A percentile compares a stretch with the other conserved stretches of the same genome.
Conservation (phyloP, 331 rosid species). For the Phaseolus coccineus region DNA sequence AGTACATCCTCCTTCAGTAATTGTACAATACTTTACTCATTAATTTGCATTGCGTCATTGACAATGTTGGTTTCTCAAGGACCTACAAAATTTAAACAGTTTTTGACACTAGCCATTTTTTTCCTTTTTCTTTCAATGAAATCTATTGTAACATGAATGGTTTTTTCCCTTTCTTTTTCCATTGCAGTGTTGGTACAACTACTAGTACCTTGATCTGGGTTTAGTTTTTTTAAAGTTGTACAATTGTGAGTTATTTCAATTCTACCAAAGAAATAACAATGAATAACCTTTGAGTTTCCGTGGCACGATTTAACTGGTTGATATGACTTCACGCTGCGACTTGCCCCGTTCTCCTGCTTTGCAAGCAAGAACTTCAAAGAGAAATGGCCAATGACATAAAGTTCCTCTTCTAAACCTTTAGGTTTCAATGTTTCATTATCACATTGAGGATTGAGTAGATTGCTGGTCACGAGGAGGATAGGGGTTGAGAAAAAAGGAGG, state of each 20-base stretch:
- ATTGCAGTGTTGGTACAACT: not conserved
- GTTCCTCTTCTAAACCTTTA: not conserved
- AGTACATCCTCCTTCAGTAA: not conserved
- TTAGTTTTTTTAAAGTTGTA: not conserved
- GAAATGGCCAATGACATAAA: not conserved
- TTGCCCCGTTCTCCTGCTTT: slow-evolving; percentile 5
- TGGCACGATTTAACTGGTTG: not conserved
- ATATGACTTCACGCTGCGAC: not conserved
- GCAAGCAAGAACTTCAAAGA: not conserved
- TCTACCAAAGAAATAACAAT: not conserved
- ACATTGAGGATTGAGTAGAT: not conserved
- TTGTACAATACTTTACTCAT: too few species aligned
- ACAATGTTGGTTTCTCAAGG: too few species aligned
- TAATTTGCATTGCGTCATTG: too few species aligned
- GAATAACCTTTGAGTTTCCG: not conserved
- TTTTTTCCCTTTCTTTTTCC: not conserved
- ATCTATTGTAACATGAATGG: not conserved
- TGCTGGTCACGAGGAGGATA: not conserved
- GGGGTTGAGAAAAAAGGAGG: not conserved
- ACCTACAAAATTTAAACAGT: not conserved
- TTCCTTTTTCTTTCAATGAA: not conserved
- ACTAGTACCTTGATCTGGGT: not conserved
- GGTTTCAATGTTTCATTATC: not conserved
- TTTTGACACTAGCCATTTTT: not conserved
- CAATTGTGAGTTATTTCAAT: not conserved